Conservation (phyloP, 2,329 filamentous ascomycete genomes). For the Pleomassaria siparia region DNA sequence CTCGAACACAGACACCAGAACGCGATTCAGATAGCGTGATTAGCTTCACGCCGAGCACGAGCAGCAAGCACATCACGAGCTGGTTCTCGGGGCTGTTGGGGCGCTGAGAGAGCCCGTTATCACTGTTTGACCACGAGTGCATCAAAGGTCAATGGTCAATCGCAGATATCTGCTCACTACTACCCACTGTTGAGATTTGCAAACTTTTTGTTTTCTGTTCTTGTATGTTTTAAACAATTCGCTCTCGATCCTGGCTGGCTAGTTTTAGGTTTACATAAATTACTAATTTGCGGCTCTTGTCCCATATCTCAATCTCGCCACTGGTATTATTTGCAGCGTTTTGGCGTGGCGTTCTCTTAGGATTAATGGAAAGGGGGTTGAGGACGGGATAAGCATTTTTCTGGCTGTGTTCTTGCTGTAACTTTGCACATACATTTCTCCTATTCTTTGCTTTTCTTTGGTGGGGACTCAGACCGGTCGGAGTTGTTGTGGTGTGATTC, state of each 20-base stretch:
- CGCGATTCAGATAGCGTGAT: constrained; percentile 20
- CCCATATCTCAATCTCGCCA: too few relatives aligned
- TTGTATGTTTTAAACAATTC: not conserved
- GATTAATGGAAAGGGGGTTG: not conserved
- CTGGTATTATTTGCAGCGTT: constrained; percentile 7
- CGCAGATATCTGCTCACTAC: not conserved
- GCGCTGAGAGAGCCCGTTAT: constrained; percentile 6
- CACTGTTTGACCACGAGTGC: too few relatives aligned
- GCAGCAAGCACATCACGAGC: constrained; percentile 31
- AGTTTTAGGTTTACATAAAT: not conserved
- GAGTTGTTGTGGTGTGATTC: not conserved
- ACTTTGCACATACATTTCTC: too few relatives aligned
- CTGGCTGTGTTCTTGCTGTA: not conserved
- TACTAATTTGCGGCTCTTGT: constrained; percentile 2
- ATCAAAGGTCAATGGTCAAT: too few relatives aligned
- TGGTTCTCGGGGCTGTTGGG: constrained; percentile 39
- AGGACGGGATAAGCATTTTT: not conserved
- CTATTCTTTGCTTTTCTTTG: not conserved
- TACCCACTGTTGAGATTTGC: not conserved
- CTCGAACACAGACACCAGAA: constrained; percentile 7
- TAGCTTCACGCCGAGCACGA: constrained; percentile 27
- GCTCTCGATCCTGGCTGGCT: not conserved
- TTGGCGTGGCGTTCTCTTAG: constrained; percentile 14
- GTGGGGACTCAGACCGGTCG: not conserved
- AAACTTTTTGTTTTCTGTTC: not conserved